Base-by-base conservation (phyloP, 176 grass and related monocot genomes). In the Avena atlantica region DNA sequence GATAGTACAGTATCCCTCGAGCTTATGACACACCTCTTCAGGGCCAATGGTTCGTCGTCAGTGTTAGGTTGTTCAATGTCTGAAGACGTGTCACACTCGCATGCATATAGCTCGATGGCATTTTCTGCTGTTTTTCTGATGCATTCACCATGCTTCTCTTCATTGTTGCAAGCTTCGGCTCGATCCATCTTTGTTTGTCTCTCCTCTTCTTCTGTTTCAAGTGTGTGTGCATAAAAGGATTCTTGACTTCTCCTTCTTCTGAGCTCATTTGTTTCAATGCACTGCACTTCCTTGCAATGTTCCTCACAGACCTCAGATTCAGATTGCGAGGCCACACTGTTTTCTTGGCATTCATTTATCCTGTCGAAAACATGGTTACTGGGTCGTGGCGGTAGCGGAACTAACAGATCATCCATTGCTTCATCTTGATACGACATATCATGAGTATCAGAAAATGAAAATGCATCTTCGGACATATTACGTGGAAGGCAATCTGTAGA, bases 241-340 rank as follows among this genome's bases (percentile, higher is more conserved):
- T 91, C 77, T 57, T 78, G 88, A 53, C 76, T 88, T 59, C 47
- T 85, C 62, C 42, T 87, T 53, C 53, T 74, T 37, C 89, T 86
- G 5, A 83, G 49, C 34, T 84, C 68, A 61, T 91, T 82, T 23
- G 72, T 90, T 79, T 96, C 85, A 17, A 98, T 84, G 78, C 93
- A 96, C 29, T 78, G 87, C 0, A 99, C 97, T 88, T 99, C 94
- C 78, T 96, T 96, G 89, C 94, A 96, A 17, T 94, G 85, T 14
- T 95, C 93, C 56, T 94, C 87, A 17, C 69, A 79, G 17, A 84
- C n/a, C 8, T 86, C 84, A 9, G 61, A 63, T 44, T 49, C 21
- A 55, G 31, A 29, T 82, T 40, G 74, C 10, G 50, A 75, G 66
- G 27, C 72, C 67, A 58, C 36, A 29, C 29, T 80, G 1, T 63